Percentiles rank a stretch among this genome's conserved stretches.
Evolutionary conservation across 1,284 basidiomycete species (phyloP).

Genomic region (Testicularia cyperi): DNA sequence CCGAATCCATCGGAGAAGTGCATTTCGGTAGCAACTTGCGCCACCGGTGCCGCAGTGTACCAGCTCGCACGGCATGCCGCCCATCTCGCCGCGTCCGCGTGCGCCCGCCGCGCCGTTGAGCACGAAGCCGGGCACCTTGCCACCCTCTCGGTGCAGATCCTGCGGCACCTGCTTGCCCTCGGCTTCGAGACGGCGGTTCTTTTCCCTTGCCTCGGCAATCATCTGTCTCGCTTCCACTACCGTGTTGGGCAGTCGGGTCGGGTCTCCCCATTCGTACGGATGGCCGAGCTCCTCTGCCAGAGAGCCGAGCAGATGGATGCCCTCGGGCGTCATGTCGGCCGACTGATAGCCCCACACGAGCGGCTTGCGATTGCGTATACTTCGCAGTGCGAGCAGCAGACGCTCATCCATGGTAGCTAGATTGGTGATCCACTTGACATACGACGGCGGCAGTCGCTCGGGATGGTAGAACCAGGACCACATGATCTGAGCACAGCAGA

Average conservation of each 20-base stretch:
- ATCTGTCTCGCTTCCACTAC: conserved; percentile 15
- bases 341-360: conserved; percentile 54
- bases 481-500: conserved; percentile 55
- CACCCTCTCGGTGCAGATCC: not conserved
- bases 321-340: conserved; percentile 21
- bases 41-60: conserved; percentile 59
- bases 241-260: conserved; percentile 31
- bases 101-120: conserved; percentile 41
- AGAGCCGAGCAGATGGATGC: conserved; percentile 28
- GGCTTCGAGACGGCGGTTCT: not conserved
- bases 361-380: conserved; percentile 45
- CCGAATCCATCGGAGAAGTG: conserved; percentile 52
- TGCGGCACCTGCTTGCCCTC: not conserved
- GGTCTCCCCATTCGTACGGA: conserved; percentile 51
- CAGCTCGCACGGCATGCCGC: conserved; percentile 59
- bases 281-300: conserved; percentile 47
- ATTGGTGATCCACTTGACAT: conserved; percentile 58
- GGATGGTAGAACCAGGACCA: conserved; percentile 59
- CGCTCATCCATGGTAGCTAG: conserved; percentile 60
- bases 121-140: conserved; percentile 18
- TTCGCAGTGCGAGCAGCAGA: conserved; percentile 53
- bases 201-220: conserved; percentile 9
- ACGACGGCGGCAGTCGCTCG: conserved; percentile 51
- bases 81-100: conserved; percentile 48
- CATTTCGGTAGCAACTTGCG: conserved; percentile 57